A percentile compares a stretch with the other conserved stretches of the same genome.
Evolutionary conservation across 1,139 yeast species (phyloP).

Genomic region (Saccharomyces hybrid): DNA sequence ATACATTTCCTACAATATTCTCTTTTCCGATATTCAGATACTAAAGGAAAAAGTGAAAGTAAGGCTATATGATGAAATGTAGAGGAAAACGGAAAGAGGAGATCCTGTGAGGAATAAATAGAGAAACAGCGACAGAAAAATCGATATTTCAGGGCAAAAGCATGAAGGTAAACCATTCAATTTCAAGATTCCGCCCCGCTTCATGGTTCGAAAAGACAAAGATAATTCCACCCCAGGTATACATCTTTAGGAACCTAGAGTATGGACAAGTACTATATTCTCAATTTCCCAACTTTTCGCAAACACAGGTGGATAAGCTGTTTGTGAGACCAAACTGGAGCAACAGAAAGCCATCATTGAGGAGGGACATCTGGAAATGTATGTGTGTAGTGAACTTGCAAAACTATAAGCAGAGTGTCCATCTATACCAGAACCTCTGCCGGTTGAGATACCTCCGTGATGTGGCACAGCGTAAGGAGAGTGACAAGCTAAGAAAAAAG

Average conservation of each 20-base stretch:
- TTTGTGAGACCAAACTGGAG: constrained; percentile 83
- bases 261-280: constrained; percentile 87
- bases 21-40: background rate
- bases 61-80: background rate
- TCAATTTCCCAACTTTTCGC: constrained; percentile 61
- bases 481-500: constrained; percentile 62
- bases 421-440: constrained; percentile 68
- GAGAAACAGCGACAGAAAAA: background rate
- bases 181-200: constrained; percentile 34
- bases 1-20: background rate
- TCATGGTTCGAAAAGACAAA: constrained; percentile 46
- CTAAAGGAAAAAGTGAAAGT: background rate
- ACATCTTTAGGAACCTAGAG: constrained; percentile 74
- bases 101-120: background rate
- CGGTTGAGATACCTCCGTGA: constrained; percentile 71
- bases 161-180: constrained; percentile 12
- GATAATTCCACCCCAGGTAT: constrained; percentile 70
- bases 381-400: constrained; percentile 78
- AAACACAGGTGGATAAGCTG: constrained; percentile 61
- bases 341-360: constrained; percentile 65
- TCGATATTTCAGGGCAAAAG: background rate
- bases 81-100: background rate
- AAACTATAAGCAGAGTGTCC: constrained; percentile 57
- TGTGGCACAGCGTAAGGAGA: constrained; percentile 48
- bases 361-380: constrained; percentile 86